Base-by-base conservation (phyloP, 352 stramenopile species). In the Phytophthora fragariae region DNA sequence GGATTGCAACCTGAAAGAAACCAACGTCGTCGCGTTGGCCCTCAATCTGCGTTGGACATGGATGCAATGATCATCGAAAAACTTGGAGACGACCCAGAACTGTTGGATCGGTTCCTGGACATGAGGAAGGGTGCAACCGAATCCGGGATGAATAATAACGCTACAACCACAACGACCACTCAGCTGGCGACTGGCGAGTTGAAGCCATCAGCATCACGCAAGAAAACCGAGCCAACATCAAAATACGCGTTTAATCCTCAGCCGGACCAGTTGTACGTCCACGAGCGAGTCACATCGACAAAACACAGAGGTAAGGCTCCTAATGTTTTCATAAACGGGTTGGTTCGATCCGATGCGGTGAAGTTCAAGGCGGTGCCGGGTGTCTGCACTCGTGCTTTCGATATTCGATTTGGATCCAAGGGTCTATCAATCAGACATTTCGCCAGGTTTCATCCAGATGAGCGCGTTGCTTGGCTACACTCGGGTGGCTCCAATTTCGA, bases 401-500 rank as follows among this genome's bases (percentile, higher is more conserved):
- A 31, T 31, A 31, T 31, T 31, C 27, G 27, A 31, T 31, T 31
- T 31, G 27, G 27, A 5, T 31, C 27, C 27, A 31, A 31, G 27
- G 27, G 27, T 31, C 2, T 31, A 31, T 31, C 27, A 31, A 31
- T 31, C 27, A 31, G 35, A 44, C 35, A 44, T 5, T 44, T 44
- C 4, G 35, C 35, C 35, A 14, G 7, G 35, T 14, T 44, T 10
- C 35, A 44, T 44, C 35, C 9, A 14, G 35, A 14, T 27, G 24
- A 27, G 24, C 24, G 24, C 24, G 24, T 27, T 27, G 24, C 24
- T 44, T 44, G 35, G 35, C 35, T 44, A 44, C 35, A 44, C 35
- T 44, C 35, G 12, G 35, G 33, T 15, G 56, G 53, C 10, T 53
- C 57, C 3, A 54, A 63, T 54, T 63, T 63, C n/a, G 57, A 55